phyloP scores from a whole-genome alignment of 2,329 filamentous ascomycete species.

The Penicillium brevicompactum region DNA sequence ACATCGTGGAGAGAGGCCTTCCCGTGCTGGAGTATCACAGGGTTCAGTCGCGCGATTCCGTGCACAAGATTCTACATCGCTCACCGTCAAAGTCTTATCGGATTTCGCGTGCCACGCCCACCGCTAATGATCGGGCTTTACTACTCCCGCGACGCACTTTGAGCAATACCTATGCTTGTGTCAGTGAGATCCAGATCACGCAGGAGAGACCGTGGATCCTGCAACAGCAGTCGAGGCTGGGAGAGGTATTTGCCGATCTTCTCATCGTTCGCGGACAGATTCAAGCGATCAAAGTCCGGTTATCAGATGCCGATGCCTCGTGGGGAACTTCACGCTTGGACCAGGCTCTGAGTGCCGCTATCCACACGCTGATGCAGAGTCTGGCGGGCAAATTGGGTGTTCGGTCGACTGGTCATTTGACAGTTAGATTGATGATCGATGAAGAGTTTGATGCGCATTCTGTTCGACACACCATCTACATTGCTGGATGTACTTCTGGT shows the following conservation, averaged over 20 bases:
- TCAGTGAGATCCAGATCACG: constrained; percentile 59
- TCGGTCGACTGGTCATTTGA: constrained; percentile 68
- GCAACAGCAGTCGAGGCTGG: constrained; percentile 67
- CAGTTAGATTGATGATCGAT: constrained; percentile 70
- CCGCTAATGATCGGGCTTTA: constrained; percentile 58
- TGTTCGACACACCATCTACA: constrained; percentile 37
- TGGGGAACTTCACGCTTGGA: constrained; percentile 62
- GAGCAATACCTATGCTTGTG: constrained; percentile 56
- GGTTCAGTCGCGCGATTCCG: constrained; percentile 57
- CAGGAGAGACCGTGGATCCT: constrained; percentile 63
- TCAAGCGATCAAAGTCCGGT: constrained; percentile 67
- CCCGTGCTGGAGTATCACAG: constrained; percentile 55
- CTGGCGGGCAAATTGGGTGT: constrained; percentile 56
- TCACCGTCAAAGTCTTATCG: constrained; percentile 58
- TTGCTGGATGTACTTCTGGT: constrained; percentile 36
- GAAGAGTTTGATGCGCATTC: constrained; percentile 38
- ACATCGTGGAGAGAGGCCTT: constrained; percentile 58
- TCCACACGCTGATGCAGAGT: constrained; percentile 65
- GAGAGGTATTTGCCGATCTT: constrained; percentile 72
- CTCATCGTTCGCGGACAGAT: constrained; percentile 67
- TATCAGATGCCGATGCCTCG: constrained; percentile 62
- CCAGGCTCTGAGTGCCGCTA: constrained; percentile 58
- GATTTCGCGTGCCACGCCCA: constrained; percentile 53
- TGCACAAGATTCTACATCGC: constrained; percentile 55
- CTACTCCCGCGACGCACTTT: constrained; percentile 60